Percentiles rank a stretch among this genome's conserved stretches.
These are phyloP conservation scores for Acanthamoeba lenticulata DNA, from an alignment of 208 protist species.

Conservation along the genomic window DNA sequence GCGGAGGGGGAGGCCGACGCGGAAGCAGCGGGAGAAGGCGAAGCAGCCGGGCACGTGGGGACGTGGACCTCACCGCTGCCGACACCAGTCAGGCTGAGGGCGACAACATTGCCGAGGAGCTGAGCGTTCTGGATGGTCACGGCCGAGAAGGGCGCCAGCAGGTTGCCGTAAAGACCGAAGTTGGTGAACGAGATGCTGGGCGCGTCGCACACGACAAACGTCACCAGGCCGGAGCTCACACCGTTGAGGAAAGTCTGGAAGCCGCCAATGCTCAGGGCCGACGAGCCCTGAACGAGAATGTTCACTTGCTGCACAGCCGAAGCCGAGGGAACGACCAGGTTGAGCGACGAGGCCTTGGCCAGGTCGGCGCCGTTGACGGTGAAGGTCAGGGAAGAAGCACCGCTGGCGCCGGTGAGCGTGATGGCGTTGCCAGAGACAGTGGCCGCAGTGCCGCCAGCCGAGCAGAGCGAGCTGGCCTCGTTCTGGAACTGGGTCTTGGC, in stretches of 20 bases:
- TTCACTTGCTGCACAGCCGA: not conserved
- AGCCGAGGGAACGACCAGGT: not conserved
- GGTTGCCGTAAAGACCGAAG: conserved; percentile 4
- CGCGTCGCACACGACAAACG: not conserved
- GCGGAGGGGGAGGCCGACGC: not conserved
- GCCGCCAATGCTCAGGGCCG: not conserved
- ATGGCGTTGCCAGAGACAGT: not conserved
- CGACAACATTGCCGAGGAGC: not conserved
- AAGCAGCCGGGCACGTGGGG: not conserved
- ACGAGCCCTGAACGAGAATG: not conserved
- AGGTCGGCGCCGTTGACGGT: not conserved
- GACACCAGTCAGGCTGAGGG: not conserved
- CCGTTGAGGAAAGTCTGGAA: conserved; percentile 29
- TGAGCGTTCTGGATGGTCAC: not conserved
- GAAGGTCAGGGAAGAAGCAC: not conserved
- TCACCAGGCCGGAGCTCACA: not conserved
- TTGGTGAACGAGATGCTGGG: not conserved
- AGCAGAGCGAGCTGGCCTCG: not conserved
- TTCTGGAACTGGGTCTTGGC: not conserved
- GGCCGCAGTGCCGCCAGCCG: not conserved
- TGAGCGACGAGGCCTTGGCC: not conserved
- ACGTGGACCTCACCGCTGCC: not conserved
- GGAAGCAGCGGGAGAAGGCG: not conserved
- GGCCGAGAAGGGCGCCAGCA: not conserved
- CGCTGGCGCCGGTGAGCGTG: not conserved